Conservation (phyloP, 352 stramenopile genomes). For the Peronosclerospora sorghi region DNA sequence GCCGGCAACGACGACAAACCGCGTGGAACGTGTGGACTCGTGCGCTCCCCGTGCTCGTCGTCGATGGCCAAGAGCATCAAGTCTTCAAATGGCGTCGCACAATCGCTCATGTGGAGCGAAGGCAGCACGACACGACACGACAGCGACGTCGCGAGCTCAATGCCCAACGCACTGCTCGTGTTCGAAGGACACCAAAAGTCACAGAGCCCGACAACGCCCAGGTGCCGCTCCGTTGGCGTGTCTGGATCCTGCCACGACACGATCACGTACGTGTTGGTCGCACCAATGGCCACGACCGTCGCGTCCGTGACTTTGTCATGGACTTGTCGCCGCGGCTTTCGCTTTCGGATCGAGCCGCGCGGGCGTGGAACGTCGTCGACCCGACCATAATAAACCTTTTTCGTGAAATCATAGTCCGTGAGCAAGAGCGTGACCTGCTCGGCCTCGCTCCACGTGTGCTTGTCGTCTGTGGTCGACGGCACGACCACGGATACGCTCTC, state of each 20-base stretch:
- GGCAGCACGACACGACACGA: constrained; percentile 35
- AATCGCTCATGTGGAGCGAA: constrained; percentile 25
- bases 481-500: constrained; percentile 63
- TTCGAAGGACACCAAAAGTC: constrained; percentile 72
- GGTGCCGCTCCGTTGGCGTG: constrained; percentile 17
- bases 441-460: constrained; percentile 39
- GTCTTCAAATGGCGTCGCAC: constrained; percentile 64
- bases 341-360: constrained; percentile 65
- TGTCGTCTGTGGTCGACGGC: constrained; percentile 26
- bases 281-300: constrained; percentile 38
- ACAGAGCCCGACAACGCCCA: constrained; percentile 59
- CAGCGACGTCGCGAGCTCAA: constrained; percentile 38
- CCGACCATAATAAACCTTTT: constrained; percentile 65
- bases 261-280: constrained; percentile 51
- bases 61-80: constrained; percentile 52
- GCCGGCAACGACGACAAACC: constrained; percentile 25
- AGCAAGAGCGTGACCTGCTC: constrained; percentile 63
- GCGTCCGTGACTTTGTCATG: constrained; percentile 33
- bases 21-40: too few species aligned
- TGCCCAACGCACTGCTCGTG: constrained; percentile 32
- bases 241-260: constrained; percentile 47
- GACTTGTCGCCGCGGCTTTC: constrained; percentile 44
- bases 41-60: too few species aligned
- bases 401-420: constrained; percentile 81
- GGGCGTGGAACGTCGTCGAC: constrained; percentile 39